These are phyloP conservation scores for Pythium utonaiense DNA, from an alignment of 352 stramenopile genomes.

Conservation along the genomic window DNA sequence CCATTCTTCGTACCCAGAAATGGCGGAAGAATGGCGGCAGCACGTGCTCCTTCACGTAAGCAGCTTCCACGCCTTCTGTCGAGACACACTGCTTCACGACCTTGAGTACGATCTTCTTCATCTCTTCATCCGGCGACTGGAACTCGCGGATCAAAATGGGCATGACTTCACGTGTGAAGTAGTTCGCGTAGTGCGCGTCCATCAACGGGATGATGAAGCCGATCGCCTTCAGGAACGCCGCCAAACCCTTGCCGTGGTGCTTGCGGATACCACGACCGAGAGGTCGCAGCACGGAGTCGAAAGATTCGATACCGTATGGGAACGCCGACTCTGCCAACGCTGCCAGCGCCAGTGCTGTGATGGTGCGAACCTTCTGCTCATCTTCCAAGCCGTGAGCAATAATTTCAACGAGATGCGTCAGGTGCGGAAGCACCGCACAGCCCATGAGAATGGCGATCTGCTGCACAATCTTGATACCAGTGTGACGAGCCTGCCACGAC, in stretches of 20 bases:
- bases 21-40: conserved; percentile 98
- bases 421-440: conserved; percentile 96
- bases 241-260: conserved; percentile 97
- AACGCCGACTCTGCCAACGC: conserved; percentile 97
- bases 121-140: conserved; percentile 98
- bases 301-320: conserved; percentile 99
- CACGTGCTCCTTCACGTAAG: conserved; percentile 98
- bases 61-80: conserved; percentile 97
- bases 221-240: conserved; percentile 98
- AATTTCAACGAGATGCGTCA: conserved; percentile 98
- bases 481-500: conserved; percentile 98
- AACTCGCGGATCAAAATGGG: conserved; percentile 99
- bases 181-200: conserved; percentile 99
- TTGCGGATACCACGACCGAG: conserved; percentile 98
- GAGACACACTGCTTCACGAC: conserved; percentile 98
- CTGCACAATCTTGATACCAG: conserved; percentile 99
- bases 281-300: conserved; percentile 97
- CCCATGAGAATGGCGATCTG: conserved; percentile 99
- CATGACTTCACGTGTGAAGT: conserved; percentile 99
- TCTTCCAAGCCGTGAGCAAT: conserved; percentile 97
- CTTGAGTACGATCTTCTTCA: conserved; percentile 98
- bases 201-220: conserved; percentile 99
- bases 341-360: conserved; percentile 96
- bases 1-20: conserved; percentile 99
- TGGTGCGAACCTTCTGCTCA: conserved; percentile 98